Conservation (phyloP, 2,329 filamentous ascomycete genomes). For the Arthrobotrys iridis region DNA sequence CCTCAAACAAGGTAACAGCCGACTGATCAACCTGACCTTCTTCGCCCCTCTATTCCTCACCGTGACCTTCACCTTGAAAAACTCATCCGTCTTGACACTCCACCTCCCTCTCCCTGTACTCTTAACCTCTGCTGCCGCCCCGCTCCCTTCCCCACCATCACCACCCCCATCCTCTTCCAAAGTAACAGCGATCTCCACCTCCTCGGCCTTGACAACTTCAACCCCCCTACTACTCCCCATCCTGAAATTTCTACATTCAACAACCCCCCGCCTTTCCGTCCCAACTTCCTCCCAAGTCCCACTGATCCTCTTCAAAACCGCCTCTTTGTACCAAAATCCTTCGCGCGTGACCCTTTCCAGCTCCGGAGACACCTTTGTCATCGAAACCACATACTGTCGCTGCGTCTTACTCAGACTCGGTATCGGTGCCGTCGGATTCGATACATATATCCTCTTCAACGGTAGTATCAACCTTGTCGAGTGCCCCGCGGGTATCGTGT, state of each 20-base stretch:
- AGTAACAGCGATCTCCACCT: constrained; percentile 69
- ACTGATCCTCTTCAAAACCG: constrained; percentile 75
- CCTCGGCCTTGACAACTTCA: constrained; percentile 81
- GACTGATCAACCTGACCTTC: constrained; percentile 76
- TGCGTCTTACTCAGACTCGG: constrained; percentile 82
- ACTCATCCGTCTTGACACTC: constrained; percentile 67
- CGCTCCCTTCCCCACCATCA: neutral
- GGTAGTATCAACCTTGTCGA: constrained; percentile 80
- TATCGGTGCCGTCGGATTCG: constrained; percentile 79
- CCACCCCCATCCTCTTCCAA: constrained; percentile 1
- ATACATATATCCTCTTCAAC: constrained; percentile 77
- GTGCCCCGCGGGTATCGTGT: constrained; percentile 72
- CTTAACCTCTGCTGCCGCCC: constrained; percentile 7
- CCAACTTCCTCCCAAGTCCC: constrained; percentile 75
- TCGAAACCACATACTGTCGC: constrained; percentile 90
- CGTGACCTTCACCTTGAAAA: constrained; percentile 75
- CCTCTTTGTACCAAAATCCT: constrained; percentile 90
- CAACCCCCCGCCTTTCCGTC: constrained; percentile 71
- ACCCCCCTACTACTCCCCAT: constrained; percentile 74
- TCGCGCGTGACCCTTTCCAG: constrained; percentile 80
- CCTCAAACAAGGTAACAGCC: constrained; percentile 79
- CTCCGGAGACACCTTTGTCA: constrained; percentile 79
- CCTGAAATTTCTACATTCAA: constrained; percentile 80
- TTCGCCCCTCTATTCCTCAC: constrained; percentile 77
- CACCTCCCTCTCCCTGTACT: constrained; percentile 37